Evolutionary conservation across 176 grass and related monocot genomes (phyloP).

Genomic region (Zea luxurians): DNA sequence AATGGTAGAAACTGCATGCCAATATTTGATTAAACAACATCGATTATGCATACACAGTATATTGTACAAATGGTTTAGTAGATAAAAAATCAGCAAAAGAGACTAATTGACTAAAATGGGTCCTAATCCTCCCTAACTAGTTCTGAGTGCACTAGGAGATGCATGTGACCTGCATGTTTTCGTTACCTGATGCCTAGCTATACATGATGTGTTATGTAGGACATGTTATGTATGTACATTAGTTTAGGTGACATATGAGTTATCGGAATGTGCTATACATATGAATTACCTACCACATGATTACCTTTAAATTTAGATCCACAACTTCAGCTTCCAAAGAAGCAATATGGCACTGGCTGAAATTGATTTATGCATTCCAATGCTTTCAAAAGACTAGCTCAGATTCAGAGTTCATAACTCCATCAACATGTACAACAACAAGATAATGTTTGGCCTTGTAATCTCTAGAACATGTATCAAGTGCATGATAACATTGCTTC

Average conservation of each 20-base stretch:
- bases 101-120: constrained; percentile 5
- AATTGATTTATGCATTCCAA: constrained; percentile 62
- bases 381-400: constrained; percentile 58
- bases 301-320: constrained; percentile 74
- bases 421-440: no score
- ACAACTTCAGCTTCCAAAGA: constrained; percentile 61
- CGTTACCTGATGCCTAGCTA: constrained; percentile 50
- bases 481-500: no score
- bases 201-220: neutral
- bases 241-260: neutral
- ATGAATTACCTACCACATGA: neutral
- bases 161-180: neutral
- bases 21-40: constrained; percentile 8
- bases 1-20: no score
- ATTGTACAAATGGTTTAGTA: neutral
- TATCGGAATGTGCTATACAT: constrained; percentile 30
- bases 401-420: neutral
- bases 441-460: no score
- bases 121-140: constrained; percentile 16
- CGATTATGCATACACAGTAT: neutral
- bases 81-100: constrained; percentile 20
- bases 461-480: no score
- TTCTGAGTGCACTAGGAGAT: constrained; percentile 30
- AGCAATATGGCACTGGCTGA: constrained; percentile 42
- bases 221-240: constrained; percentile 38